A percentile compares a stretch with the other conserved stretches of the same genome.
Evolutionary conservation across 2,329 filamentous ascomycete species (phyloP).

Genomic region (Colletotrichum sp.): DNA sequence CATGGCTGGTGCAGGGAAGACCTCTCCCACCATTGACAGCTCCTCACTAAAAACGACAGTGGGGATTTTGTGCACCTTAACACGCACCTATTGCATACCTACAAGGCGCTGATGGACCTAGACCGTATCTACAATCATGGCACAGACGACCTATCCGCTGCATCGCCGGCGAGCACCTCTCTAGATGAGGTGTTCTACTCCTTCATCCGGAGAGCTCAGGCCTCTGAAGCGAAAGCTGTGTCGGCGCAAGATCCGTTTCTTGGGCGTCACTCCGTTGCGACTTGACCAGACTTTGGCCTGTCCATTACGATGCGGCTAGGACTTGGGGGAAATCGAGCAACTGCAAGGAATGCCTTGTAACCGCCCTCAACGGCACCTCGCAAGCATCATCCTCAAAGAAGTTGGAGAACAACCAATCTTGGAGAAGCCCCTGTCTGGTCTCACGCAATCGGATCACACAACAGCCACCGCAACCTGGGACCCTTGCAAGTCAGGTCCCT

Average conservation of each 20-base stretch:
- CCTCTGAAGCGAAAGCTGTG: background rate
- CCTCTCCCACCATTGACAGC: slow-evolving; percentile 11
- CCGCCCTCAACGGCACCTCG: background rate
- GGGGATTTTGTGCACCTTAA: background rate
- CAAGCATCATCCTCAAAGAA: background rate
- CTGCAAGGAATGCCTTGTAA: background rate
- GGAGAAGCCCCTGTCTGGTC: slow-evolving; percentile 2
- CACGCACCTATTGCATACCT: background rate
- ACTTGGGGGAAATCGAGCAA: background rate
- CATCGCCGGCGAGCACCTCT: background rate
- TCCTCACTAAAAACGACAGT: slow-evolving; percentile 20
- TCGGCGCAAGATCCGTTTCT: background rate
- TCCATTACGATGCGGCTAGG: background rate
- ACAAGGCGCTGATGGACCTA: background rate
- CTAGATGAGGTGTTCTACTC: background rate
- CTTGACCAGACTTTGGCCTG: background rate
- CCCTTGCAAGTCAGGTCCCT: background rate
- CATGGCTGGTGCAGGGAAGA: slow-evolving; percentile 34
- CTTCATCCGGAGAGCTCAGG: background rate
- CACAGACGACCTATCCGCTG: background rate
- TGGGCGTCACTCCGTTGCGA: background rate
- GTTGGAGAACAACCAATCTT: slow-evolving; percentile 6
- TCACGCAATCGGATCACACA: slow-evolving; percentile 6
- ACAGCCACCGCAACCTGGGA: background rate
- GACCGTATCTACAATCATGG: background rate